Base-by-base conservation (phyloP, 805 yeast genomes). In the Candida pseudofarinosa region DNA sequence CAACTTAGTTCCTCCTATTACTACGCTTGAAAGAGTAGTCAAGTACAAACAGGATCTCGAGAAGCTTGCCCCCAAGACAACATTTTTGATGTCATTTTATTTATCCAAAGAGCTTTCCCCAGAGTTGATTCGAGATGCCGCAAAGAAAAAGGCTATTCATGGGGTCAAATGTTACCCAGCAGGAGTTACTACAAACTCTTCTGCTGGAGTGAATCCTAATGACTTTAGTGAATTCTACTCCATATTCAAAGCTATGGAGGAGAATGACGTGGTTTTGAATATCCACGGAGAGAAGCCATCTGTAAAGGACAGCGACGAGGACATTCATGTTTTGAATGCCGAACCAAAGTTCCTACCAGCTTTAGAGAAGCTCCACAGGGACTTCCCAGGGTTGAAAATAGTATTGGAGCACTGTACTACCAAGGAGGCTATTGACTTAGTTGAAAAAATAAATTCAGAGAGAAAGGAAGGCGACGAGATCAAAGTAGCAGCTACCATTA, bases 161-260 rank as follows among this genome's bases (percentile, higher is more conserved):
- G 99, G 99, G 43, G 88, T 93, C 52, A 93, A 93, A 63, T 89
- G 96, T 61, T 93, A 93, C 62, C 99, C 99, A 34, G 97, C 98
- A 1, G 99, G 99, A 36, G 99, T 93, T 26, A 93, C 99, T n/a
- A 93, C 99, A 33, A 93, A 93, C 68, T 88, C 97, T 7, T 65
- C 77, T 38, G 86, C 83, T 3, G 99, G 99, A 39, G 97, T 93
- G 18, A 93, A 86, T 61, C 95, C 95, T 18, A 88, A 89, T 54
- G 96, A 91, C 56, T 93, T 93, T 65, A 77, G 84, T 38, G 81
- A 76, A 4, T 93, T 90, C 56, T 93, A 89, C 61, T 96, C 97
- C 3, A 75, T 93, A 7, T 93, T 93, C 59, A 75, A 85, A 56
- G 96, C 88, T 12, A 83, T 93, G 91, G 84, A 91, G 64, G 75